phyloP scores from a whole-genome alignment of 2,329 filamentous ascomycete species.

The Karstenula rhodostoma region DNA sequence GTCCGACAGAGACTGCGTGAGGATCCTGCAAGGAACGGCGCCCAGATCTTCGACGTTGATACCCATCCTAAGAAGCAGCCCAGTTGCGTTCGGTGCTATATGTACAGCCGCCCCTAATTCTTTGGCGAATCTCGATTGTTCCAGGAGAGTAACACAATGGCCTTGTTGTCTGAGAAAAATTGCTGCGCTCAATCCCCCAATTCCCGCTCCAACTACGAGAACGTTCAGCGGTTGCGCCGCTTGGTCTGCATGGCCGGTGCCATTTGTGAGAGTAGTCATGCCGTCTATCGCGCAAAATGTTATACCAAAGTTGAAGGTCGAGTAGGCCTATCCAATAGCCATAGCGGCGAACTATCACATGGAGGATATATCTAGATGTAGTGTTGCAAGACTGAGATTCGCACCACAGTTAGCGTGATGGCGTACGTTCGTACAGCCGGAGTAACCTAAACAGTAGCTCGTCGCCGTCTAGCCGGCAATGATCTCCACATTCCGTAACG shows the following conservation, averaged over 20 bases:
- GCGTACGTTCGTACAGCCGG: too few species aligned
- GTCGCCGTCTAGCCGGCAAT: not conserved
- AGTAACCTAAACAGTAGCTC: not conserved
- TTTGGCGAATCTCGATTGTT: slow-evolving; percentile 62
- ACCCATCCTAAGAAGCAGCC: slow-evolving; percentile 59
- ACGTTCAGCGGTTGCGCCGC: slow-evolving; percentile 47
- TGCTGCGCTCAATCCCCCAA: slow-evolving; percentile 62
- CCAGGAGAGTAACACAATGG: slow-evolving; percentile 37
- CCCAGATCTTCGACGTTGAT: slow-evolving; percentile 52
- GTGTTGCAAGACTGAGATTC: not conserved
- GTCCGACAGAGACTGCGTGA: slow-evolving; percentile 50
- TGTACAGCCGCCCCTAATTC: slow-evolving; percentile 71
- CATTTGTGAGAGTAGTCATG: not conserved
- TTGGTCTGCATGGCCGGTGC: not conserved
- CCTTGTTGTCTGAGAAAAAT: slow-evolving; percentile 60
- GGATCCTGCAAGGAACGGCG: slow-evolving; percentile 36
- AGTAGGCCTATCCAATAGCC: not conserved
- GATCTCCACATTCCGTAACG: not conserved
- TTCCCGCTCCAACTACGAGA: slow-evolving; percentile 55
- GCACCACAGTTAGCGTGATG: not conserved
- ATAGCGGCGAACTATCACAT: not conserved
- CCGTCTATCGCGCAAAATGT: not conserved
- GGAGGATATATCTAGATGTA: not conserved
- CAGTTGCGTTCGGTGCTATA: slow-evolving; percentile 68
- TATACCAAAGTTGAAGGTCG: not conserved